Base-by-base conservation (phyloP, 805 yeast genomes). In the Starmerella stigmatis region DNA sequence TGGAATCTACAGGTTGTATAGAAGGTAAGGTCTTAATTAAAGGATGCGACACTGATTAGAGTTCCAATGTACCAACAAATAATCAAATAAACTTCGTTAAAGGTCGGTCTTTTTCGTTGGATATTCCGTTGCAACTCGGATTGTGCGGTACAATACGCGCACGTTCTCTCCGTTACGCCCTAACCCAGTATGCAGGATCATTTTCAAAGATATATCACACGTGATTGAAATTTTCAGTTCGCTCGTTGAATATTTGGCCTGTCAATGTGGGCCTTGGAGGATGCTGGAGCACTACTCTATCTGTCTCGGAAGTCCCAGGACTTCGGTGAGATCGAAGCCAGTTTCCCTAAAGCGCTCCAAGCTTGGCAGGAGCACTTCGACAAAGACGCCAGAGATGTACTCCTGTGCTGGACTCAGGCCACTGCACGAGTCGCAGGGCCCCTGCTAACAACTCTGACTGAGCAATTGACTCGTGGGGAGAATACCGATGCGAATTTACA, bases 261-360 rank as follows among this genome's bases (percentile, higher is more conserved):
- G 19, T n/a, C 6, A 5, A 23, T 21, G 31, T 12, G 31, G 39
- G 33, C 29, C 17, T 11, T 41, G n/a, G 48, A 47, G 20, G 53
- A 49, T 11, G 45, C 50, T 12, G 31, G 41, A 21, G 51, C 47
- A 5, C 46, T 41, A 10, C 39, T 44, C 4, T 49, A 47, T 37
- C 22, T 49, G 4, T 41, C 53, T 6, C 30, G 32, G 8, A 47
- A 44, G 30, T 13, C 30, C 15, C 11, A 19, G 3, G 34, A 47
- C 23, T 47, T 20, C 29, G 17, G 15, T 4, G 45, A 41, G 3
- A 17, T 49, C 2, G 30, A 6, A 10, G 36, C 30, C 13, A 17
- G 12, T 5, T 27, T 22, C 11, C 29, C 22, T 7, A 37, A 30
- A 5, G 46, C 42, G 10, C 31, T 43, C 4, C 3, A 15, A 19